Conservation (phyloP, 805 yeast genomes). For the Yamadazyma akitaensis region DNA sequence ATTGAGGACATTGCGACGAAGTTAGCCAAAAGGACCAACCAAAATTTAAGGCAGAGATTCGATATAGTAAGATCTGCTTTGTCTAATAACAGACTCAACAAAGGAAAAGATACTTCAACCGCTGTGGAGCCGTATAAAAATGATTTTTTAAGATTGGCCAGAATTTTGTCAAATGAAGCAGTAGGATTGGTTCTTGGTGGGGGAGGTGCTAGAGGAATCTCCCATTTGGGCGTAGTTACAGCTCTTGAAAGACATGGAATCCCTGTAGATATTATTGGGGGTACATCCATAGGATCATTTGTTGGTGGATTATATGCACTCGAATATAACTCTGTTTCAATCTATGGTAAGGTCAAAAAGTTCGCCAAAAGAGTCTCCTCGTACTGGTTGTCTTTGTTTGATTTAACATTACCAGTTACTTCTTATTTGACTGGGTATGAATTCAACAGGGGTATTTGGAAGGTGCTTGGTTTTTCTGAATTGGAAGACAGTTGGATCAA, state of each 20-base stretch:
- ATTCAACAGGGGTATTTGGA: constrained; percentile 97
- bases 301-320: constrained; percentile 94
- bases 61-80: constrained; percentile 29
- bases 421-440: constrained; percentile 97
- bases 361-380: constrained; percentile 81
- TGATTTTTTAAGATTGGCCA: constrained; percentile 85
- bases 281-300: constrained; percentile 94
- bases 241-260: constrained; percentile 90
- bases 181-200: constrained; percentile 95
- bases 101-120: constrained; percentile 18
- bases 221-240: constrained; percentile 87
- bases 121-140: constrained; percentile 61
- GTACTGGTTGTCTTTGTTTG: constrained; percentile 79
- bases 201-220: constrained; percentile 94
- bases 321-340: constrained; percentile 87
- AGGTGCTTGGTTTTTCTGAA: constrained; percentile 84
- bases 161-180: constrained; percentile 88
- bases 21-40: constrained; percentile 30
- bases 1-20: constrained; percentile 36
- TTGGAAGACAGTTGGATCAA: constrained; percentile 96
- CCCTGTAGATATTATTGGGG: constrained; percentile 92
- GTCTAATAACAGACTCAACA: constrained; percentile 12
- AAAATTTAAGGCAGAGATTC: constrained; percentile 28
- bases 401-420: constrained; percentile 88
- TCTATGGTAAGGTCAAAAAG: constrained; percentile 84